Conservation (phyloP, 176 grass and related monocot genomes). For the Zizania latifolia region DNA sequence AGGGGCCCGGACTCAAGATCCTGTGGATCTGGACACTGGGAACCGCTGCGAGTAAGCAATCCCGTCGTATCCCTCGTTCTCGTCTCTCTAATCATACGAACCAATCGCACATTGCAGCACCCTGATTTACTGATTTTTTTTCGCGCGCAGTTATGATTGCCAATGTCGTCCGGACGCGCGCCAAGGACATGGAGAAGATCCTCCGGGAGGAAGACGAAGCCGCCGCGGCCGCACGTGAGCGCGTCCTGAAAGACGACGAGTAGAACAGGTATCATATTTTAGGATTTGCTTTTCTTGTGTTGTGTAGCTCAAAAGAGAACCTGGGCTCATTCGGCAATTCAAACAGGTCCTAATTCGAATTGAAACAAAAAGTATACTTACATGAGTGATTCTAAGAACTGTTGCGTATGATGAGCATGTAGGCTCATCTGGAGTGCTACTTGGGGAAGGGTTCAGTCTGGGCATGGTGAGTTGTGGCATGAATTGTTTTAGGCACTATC, state of each 20-base stretch:
- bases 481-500: background rate
- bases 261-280: slow-evolving; percentile 10
- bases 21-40: slow-evolving; percentile 90
- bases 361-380: background rate
- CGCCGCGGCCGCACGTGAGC: slow-evolving; percentile 21
- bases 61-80: background rate
- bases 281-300: background rate
- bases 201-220: slow-evolving; percentile 46
- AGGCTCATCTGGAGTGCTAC: background rate
- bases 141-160: slow-evolving; percentile 50
- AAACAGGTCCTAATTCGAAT: background rate
- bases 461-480: background rate
- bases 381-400: background rate
- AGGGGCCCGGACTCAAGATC: slow-evolving; percentile 89
- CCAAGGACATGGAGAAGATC: slow-evolving; percentile 66
- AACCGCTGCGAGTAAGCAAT: slow-evolving; percentile 53
- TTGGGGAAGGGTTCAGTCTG: background rate
- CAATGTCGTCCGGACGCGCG: slow-evolving; percentile 53
- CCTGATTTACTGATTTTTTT: slow-evolving; percentile 22
- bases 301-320: background rate
- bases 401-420: background rate
- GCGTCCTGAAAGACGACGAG: slow-evolving; percentile 55
- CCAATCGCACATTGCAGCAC: background rate
- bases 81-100: background rate
- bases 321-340: background rate